Evolutionary conservation across 2,329 filamentous ascomycete genomes (phyloP).

Genomic region (Cladosporium oxysporum): DNA sequence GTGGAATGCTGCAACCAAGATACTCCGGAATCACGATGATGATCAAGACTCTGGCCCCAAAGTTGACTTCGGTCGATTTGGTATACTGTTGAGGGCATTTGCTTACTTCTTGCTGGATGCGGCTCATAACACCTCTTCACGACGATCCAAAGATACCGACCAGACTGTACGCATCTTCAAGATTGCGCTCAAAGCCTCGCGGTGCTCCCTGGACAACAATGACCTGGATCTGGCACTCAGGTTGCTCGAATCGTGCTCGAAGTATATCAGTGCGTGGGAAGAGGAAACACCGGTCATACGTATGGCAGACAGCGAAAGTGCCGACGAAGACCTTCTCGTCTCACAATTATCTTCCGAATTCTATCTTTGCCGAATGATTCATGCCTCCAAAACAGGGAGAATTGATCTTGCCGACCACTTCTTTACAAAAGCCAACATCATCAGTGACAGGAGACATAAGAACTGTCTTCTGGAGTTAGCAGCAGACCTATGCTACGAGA

Average conservation of each 20-base stretch:
- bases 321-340: slow-evolving; percentile 35
- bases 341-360: slow-evolving; percentile 61
- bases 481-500: slow-evolving; percentile 69
- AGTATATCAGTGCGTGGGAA: slow-evolving; percentile 43
- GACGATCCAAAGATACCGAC: slow-evolving; percentile 28
- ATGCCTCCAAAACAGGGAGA: slow-evolving; percentile 75
- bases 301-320: slow-evolving; percentile 22
- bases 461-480: slow-evolving; percentile 56
- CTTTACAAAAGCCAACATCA: slow-evolving; percentile 60
- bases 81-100: slow-evolving; percentile 52
- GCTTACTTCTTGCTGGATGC: slow-evolving; percentile 69
- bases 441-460: slow-evolving; percentile 46
- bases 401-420: slow-evolving; percentile 78
- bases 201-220: slow-evolving; percentile 61
- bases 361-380: slow-evolving; percentile 62
- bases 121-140: slow-evolving; percentile 44
- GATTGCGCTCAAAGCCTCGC: slow-evolving; percentile 66
- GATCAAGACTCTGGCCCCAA: slow-evolving; percentile 15
- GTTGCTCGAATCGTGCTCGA: slow-evolving; percentile 65
- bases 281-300: slow-evolving; percentile 29
- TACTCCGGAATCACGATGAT: slow-evolving; percentile 34
- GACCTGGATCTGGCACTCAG: slow-evolving; percentile 61
- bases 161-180: slow-evolving; percentile 60
- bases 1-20: slow-evolving; percentile 67
- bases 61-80: slow-evolving; percentile 16